Evolutionary conservation across 306 rosid species (phyloP), one percentile per base, ranked within the genome.

Genomic region (Styphnolobium japonicum): DNA sequence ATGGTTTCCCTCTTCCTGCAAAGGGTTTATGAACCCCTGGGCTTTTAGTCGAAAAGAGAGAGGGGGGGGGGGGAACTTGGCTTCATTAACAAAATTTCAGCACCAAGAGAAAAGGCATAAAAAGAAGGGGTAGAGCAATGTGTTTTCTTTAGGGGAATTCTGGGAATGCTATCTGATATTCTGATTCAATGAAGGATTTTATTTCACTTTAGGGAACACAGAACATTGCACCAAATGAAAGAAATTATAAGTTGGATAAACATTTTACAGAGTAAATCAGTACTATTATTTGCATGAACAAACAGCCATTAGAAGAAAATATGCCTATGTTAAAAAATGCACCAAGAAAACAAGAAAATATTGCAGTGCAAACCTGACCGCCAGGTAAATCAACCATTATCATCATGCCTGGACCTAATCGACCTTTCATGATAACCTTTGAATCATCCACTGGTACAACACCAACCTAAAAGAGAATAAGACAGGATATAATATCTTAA

Each of bases 401-500:
- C 99, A 95, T 95, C 86, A 95, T 95, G 87, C 99, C 99, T 36
- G 99, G 98, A 85, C 99, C 99, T 77, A 95, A 84, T 76, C 98
- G 94, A 69, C 99, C 99, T 90, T 95, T 95, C 92, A 84, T 89
- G 81, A 87, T 89, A 77, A 95, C 97, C 90, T 93, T 93, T 39
- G 98, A 95, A 58, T 95, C 99, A 64, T 95, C 98, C 88, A 91
- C 88, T 5, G 98, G 98, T 57, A 95, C 76, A 78, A 95, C 99
- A 57, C 98, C 99, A 83, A 95, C 99, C 98, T 91, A 72, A 52
- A 78, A 67, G 25, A 83, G 49, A 70, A 85, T n/a, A 48, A 37
- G 34, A 64, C 39, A 67, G 57, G 37, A 72, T 60, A 69, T 23
- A 16, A 73, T 73, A 80, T 62, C 80, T 68, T 66, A 43, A 77